Conservation (phyloP, 164 flowering plant genomes). For the Tinospora cordifolia region DNA sequence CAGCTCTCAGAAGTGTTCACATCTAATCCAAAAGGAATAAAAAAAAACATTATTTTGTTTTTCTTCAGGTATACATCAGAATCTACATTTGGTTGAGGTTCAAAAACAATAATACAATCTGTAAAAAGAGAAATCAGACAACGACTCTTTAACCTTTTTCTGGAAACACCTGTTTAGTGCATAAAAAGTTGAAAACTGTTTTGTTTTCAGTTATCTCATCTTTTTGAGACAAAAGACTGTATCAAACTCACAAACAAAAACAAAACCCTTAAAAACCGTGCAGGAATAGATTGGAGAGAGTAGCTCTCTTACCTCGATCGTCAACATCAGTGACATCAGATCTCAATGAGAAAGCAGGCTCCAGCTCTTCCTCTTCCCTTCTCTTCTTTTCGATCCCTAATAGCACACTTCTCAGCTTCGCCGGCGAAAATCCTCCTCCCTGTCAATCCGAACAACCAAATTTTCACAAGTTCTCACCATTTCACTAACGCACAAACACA, state of each 20-base stretch:
- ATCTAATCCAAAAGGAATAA: constrained; percentile 29
- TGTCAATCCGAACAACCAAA: constrained; percentile 9
- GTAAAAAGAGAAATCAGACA: not conserved
- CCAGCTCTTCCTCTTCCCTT: constrained; percentile 43
- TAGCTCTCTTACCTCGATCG: constrained; percentile 32
- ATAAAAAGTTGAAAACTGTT: no score
- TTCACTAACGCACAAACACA: not conserved
- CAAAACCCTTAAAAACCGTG: no score
- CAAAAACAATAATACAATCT: no score
- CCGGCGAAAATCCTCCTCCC: constrained; percentile 69
- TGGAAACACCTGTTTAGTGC: no score
- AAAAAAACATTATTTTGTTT: not conserved
- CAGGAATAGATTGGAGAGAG: no score
- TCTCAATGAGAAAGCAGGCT: constrained; percentile 38
- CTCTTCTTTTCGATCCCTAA: constrained; percentile 60
- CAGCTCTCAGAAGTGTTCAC: constrained; percentile 36
- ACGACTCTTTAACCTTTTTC: no score
- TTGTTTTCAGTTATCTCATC: no score
- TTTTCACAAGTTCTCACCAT: constrained; percentile 2
- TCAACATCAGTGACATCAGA: constrained; percentile 34
- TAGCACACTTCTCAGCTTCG: constrained; percentile 62
- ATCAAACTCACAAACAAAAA: no score
- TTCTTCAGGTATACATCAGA: not conserved
- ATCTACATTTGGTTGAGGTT: no score
- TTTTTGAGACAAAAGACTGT: no score